phyloP scores from a whole-genome alignment of 495 filamentous ascomycete species.

The Thermochaetoides thermophila region DNA sequence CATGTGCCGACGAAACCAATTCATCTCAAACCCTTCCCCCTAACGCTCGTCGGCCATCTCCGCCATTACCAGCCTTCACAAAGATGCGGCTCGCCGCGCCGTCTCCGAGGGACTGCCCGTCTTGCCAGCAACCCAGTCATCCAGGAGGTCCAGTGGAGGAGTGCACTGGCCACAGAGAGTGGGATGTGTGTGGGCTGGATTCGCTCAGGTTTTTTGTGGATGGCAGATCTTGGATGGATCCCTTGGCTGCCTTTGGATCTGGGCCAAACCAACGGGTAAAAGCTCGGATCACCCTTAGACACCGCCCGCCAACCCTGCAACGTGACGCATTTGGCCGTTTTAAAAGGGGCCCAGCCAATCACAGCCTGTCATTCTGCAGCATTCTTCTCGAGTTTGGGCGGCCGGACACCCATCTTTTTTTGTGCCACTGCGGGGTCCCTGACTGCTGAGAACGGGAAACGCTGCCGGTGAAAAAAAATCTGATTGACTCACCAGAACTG shows the following conservation, averaged over 20 bases:
- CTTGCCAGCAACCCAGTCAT: not conserved
- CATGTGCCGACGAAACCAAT: no score
- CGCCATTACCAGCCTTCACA: no score
- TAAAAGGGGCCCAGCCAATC: slow-evolving; percentile 10
- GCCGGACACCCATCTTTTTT: no score
- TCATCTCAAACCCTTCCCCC: no score
- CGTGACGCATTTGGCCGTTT: slow-evolving; percentile 8
- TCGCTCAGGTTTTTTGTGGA: not conserved
- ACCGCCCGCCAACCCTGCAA: slow-evolving; percentile 9
- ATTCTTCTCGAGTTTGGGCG: slow-evolving; percentile 4
- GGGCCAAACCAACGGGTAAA: slow-evolving; percentile 3
- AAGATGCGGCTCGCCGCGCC: no score
- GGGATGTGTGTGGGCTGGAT: no score
- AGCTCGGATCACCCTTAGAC: no score
- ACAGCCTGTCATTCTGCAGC: slow-evolving; percentile 3
- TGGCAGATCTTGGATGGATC: not conserved
- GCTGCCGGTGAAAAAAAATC: slow-evolving; percentile 21
- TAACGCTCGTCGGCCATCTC: no score
- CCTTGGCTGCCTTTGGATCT: not conserved
- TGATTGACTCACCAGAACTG: slow-evolving; percentile 19
- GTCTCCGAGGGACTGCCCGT: no score
- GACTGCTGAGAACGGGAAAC: slow-evolving; percentile 1
- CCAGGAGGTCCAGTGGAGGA: no score
- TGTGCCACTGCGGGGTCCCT: slow-evolving; percentile 22
- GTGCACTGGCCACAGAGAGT: no score